Conservation (phyloP, 441 rosid genomes). For the Bocquillonia castaneifolia region DNA sequence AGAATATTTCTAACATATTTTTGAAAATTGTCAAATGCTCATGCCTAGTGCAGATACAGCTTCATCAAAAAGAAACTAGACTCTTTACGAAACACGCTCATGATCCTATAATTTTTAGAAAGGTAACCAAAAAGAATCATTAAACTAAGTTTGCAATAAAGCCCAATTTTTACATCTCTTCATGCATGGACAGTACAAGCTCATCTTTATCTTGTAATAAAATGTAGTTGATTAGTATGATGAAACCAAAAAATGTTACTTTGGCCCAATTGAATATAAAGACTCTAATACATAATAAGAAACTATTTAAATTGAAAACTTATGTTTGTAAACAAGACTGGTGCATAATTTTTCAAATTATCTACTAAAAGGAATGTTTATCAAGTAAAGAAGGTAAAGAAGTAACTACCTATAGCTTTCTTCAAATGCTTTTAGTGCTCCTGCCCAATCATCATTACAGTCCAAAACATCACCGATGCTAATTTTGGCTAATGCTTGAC, state of each 20-base stretch:
- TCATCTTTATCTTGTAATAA: background rate
- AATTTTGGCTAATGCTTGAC: slow-evolving; percentile 84
- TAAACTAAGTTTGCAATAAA: background rate
- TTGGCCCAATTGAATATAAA: background rate
- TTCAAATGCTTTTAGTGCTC: slow-evolving; percentile 69
- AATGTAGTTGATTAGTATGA: no score
- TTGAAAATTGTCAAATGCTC: background rate
- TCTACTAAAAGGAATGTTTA: background rate
- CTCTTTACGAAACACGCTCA: background rate
- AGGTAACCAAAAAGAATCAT: background rate
- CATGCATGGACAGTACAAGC: background rate
- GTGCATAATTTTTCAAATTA: background rate
- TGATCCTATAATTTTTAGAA: slow-evolving; percentile 2
- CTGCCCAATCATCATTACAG: slow-evolving; percentile 61
- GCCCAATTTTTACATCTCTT: background rate
- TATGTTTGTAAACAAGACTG: background rate
- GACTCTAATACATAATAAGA: no score
- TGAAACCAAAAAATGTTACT: background rate
- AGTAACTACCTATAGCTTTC: slow-evolving; percentile 65
- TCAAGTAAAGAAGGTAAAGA: slow-evolving; percentile 9
- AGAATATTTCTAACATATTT: background rate
- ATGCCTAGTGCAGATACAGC: background rate
- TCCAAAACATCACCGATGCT: slow-evolving; percentile 80
- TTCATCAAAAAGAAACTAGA: background rate
- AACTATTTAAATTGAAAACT: background rate